Base-by-base conservation (phyloP, 1,139 yeast genomes). In the Pichia sp. region DNA sequence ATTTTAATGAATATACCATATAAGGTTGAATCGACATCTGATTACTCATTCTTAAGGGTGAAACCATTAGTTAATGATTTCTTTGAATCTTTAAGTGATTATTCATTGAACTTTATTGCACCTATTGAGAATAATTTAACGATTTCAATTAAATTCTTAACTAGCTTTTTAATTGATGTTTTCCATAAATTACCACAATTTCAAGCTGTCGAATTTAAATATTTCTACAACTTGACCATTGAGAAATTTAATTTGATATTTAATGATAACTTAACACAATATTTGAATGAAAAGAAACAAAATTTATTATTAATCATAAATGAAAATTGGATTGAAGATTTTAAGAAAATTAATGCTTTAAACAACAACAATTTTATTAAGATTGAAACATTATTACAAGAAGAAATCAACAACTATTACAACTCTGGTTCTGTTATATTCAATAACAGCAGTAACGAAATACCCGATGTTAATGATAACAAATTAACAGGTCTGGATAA, bases 31-130 rank as follows among this genome's bases (percentile, higher is more conserved):
- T 70, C 74, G 19, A 73, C 76, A 43, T 81, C 86, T 45, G 98
- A 91, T 65, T 93, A 93, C 63, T 84, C 96, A n/a, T 93, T 84
- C 66, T 72, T 88, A 50, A 75, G 98, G 50, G 85, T 91, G 47
- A 84, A 88, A 59, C 82, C 89, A 2, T 68, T 72, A 49, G 75
- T 90, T 51, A 77, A 81, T 54, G 96, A 88, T 58, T 88, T 91
- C 59, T 75, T 89, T 53, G 76, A 79, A 57, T 83, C 94, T 40
- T 69, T 91, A 46, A 80, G 87, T 36, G 98, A 90, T 66, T 90
- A 84, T 62, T 81, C 89, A 8, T 72, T 86, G 53, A 83, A 79
- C 59, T 86, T 85, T 61, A 72, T 90, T 52, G 96, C 96, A 19
- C 96, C 96, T 10, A 75, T 80, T 49, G 90, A 85, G 61, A 62